Conservation (phyloP, 495 filamentous ascomycete genomes). For the Neurospora tetraspora region DNA sequence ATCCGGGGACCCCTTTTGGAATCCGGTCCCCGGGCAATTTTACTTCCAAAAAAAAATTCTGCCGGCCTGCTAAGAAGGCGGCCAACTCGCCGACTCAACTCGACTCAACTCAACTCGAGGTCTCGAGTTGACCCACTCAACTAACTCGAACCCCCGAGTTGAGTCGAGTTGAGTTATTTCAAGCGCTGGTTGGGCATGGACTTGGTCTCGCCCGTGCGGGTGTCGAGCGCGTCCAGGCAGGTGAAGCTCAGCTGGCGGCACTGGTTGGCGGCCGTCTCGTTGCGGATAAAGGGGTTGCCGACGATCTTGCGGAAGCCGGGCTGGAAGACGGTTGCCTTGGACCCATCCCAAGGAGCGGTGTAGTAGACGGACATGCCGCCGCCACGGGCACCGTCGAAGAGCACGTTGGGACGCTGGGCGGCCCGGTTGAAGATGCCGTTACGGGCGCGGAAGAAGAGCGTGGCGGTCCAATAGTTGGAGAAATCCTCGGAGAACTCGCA, state of each 20-base stretch:
- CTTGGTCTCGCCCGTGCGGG: conserved; percentile 24
- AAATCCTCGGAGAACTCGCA: conserved; percentile 23
- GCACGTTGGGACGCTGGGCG: conserved; percentile 15
- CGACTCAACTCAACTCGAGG: too few species aligned
- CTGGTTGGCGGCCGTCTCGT: conserved; percentile 11
- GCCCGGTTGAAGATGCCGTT: conserved; percentile 32
- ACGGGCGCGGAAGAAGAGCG: conserved; percentile 26
- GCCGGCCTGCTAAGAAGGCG: too few species aligned
- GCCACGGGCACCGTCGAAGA: conserved; percentile 8
- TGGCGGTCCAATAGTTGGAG: conserved; percentile 35
- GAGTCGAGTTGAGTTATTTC: too few species aligned
- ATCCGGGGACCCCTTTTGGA: too few species aligned
- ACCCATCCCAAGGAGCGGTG: conserved; percentile 22
- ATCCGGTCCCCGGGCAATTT: too few species aligned
- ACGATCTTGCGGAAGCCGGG: conserved; percentile 65
- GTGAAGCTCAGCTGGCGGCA: conserved; percentile 33
- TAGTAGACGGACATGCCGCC: conserved; percentile 40
- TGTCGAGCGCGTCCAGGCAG: conserved; percentile 23
- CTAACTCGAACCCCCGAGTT: too few species aligned
- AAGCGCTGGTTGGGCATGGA: conserved; percentile 23
- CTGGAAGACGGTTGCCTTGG: conserved; percentile 34
- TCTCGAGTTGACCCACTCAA: too few species aligned
- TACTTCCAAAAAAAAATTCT: too few species aligned
- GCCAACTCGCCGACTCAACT: too few species aligned
- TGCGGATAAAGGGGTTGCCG: conserved; percentile 45